These are phyloP conservation scores for Phoma sp. DNA, from an alignment of 2,329 filamentous ascomycete genomes.

Conservation along the genomic window DNA sequence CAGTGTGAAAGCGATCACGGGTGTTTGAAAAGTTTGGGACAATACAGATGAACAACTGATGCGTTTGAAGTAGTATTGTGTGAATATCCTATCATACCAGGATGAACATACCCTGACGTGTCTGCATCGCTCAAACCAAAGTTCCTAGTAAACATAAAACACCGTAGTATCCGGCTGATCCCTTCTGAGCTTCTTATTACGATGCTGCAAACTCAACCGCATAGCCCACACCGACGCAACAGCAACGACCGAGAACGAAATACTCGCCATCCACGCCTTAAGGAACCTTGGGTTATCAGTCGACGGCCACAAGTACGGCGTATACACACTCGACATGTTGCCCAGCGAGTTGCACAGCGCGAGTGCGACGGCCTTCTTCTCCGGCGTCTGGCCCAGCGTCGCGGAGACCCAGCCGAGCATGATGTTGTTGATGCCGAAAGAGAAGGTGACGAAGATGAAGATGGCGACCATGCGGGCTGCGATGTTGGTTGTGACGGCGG, in stretches of 20 bases:
- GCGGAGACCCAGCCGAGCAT: conserved; percentile 38
- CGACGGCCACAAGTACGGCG: conserved; percentile 36
- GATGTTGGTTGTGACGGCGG: conserved; percentile 34
- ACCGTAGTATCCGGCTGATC: conserved; percentile 7
- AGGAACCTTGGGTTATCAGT: conserved; percentile 32
- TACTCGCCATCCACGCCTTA: conserved; percentile 39
- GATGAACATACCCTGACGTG: no score
- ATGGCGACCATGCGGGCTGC: conserved; percentile 37
- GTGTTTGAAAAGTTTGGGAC: no score
- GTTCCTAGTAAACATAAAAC: conserved; percentile 5
- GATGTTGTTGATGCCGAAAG: conserved; percentile 40
- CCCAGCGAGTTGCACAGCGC: conserved; percentile 38
- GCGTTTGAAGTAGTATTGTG: no score
- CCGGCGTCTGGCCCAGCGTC: conserved; percentile 37
- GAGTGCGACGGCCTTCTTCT: conserved; percentile 40
- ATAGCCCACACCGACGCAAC: conserved; percentile 36
- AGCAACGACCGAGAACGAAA: conserved; percentile 31
- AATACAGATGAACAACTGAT: no score
- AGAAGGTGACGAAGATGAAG: conserved; percentile 40
- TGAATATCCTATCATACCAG: no score
- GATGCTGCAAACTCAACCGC: conserved; percentile 31
- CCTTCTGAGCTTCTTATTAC: conserved; percentile 29
- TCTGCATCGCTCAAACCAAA: no score
- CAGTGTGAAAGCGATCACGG: no score
- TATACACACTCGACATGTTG: conserved; percentile 39